Conservation (phyloP, 2,329 filamentous ascomycete genomes). For the Aspergillus sp. region DNA sequence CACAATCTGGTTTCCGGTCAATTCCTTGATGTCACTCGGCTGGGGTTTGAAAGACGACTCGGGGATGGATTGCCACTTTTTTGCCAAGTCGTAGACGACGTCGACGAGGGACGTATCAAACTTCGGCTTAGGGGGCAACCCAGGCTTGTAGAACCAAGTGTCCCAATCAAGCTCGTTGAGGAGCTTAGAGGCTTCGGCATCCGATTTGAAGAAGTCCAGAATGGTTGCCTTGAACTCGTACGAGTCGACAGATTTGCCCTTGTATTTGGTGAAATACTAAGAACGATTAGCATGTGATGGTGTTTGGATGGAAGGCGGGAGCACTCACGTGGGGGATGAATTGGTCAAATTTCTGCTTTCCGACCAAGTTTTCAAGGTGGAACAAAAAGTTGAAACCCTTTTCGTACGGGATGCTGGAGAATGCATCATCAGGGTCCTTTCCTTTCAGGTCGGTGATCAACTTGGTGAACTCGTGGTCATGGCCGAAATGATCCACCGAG, state of each 20-base stretch:
- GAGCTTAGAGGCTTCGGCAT: slow-evolving; percentile 61
- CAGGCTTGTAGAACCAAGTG: slow-evolving; percentile 81
- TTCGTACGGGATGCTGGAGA: slow-evolving; percentile 89
- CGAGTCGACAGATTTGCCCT: slow-evolving; percentile 83
- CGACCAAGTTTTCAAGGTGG: slow-evolving; percentile 81
- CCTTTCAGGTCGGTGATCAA: slow-evolving; percentile 83
- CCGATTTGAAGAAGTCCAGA: slow-evolving; percentile 75
- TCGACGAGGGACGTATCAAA: slow-evolving; percentile 89
- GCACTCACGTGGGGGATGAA: slow-evolving; percentile 75
- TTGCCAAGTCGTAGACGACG: slow-evolving; percentile 76
- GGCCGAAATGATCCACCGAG: slow-evolving; percentile 72
- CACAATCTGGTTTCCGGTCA: slow-evolving; percentile 83
- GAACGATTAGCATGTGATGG: slow-evolving; percentile 1
- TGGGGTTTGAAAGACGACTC: slow-evolving; percentile 58
- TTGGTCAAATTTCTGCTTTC: slow-evolving; percentile 83
- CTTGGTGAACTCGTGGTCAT: slow-evolving; percentile 89
- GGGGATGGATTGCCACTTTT: slow-evolving; percentile 69
- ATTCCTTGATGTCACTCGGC: slow-evolving; percentile 66
- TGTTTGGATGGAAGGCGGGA: background rate
- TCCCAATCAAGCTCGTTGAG: slow-evolving; percentile 82
- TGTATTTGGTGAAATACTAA: slow-evolving; percentile 80
- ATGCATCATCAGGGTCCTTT: slow-evolving; percentile 92
- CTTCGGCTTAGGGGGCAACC: slow-evolving; percentile 82
- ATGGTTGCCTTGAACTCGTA: slow-evolving; percentile 92
- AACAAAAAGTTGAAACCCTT: slow-evolving; percentile 96